Base-by-base conservation (phyloP, 192 early-diverging fungal species). In the Coemansia sp. region DNA sequence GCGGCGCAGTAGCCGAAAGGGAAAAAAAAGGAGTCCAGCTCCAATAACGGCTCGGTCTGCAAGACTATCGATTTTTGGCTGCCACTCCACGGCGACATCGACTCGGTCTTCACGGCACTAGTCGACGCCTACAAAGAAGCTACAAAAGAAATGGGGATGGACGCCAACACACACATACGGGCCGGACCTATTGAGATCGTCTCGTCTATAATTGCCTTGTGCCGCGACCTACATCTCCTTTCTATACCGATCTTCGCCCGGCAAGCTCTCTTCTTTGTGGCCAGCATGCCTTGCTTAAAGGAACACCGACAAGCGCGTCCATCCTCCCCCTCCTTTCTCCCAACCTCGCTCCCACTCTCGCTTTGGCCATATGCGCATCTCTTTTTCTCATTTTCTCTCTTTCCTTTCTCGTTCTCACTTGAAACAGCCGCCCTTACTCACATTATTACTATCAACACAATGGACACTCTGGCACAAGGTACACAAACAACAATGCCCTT, bases 1-100 rank as follows among this genome's bases (percentile, higher is more conserved):
- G 51, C 5, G 51, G 51, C 51, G 51, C 51, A 54, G 51, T 54
- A 54, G 51, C 24, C n/a, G n/a, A n/a, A n/a, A n/a, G n/a, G n/a
- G n/a, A 51, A 51, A 41, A 22, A 22, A 6, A 24, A 15, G 40
- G 20, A 47, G 19, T 22, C 22, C 9, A 27, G 19, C n/a, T 41
- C 39, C 15, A 19, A 5, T n/a, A 9, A 46, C 45, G 19, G 45
- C 45, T 46, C 45, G 45, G 45, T 46, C 45, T 49, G 46, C 46
- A 49, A 27, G 46, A 27, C 46, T n/a, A n/a, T n/a, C n/a, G n/a
- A n/a, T n/a, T n/a, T n/a, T n/a, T n/a, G n/a, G n/a, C n/a, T n/a
- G n/a, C n/a, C n/a, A n/a, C n/a, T n/a, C n/a, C n/a, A n/a, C n/a
- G n/a, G n/a, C n/a, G n/a, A n/a, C n/a, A n/a, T n/a, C n/a, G n/a